Evolutionary conservation across 768 basidiomycete genomes (phyloP), one percentile per base, ranked within the genome.

Genomic region (Strobilomyces confusus): DNA sequence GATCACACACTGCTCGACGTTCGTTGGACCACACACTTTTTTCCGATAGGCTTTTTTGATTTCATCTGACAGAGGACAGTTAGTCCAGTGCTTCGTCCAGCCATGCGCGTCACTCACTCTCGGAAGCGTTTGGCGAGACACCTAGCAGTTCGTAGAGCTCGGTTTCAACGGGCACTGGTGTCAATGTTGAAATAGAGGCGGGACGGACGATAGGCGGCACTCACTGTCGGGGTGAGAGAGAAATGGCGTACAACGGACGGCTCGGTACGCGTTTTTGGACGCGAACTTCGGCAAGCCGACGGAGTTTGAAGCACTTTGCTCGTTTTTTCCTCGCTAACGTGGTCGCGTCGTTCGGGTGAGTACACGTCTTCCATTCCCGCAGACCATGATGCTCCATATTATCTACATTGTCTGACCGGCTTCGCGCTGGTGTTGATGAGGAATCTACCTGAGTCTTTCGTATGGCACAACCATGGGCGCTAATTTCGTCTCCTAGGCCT

Each of bases 11-110:
- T 32, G 19, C 26, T 23, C 23, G 9, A 43, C 17, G 55, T 48
- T 37, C 48, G 57, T 51, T 44, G 33, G 33, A 51, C 30, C 32
- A 68, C 63, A 61, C 73, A 91, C 92, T 84, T 94, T 95, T 75
- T 82, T 89, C 68, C 88, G 86, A 68, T 98, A 98, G 15, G 94
- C 94, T 66, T 89, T 91, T 73, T 94, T 95, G 63, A 98, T 92
- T 58, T 98, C 92, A 59, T 77, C 90, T 87, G 58, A 34, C 45
- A 17, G 51, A 55, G 49, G 42, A 40, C 43, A 29, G 41, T 62
- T 44, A 64, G 61, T 30, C 41, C 8, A 43, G 45, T 12, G 14
- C 29, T 8, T 48, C n/a, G 41, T 48, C 9, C n/a, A 51, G 9
- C 32, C 25, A n/a, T 19, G 40, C 32, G 22, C 46, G 42, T 53